Percentiles rank a stretch among this genome's conserved stretches.
phyloP scores from a whole-genome alignment of 139 green algal genomes.

The Zygnema circumcarinatum region DNA sequence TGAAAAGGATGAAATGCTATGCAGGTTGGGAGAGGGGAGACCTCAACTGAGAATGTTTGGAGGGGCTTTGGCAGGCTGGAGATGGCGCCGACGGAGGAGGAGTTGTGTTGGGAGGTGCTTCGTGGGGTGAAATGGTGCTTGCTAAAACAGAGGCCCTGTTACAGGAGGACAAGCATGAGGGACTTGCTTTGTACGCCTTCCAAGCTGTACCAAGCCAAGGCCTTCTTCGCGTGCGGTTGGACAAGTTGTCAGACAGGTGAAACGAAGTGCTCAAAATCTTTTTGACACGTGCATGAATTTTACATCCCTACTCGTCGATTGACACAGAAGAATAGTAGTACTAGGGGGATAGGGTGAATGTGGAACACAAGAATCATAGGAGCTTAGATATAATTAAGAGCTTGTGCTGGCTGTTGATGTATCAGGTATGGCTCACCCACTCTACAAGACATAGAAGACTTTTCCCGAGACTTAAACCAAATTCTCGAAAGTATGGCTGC shows the following conservation, averaged over 20 bases:
- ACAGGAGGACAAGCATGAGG: not conserved
- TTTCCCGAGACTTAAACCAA: constrained; percentile 19
- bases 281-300: not conserved
- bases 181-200: not conserved
- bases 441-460: constrained; percentile 24
- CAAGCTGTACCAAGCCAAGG: not conserved
- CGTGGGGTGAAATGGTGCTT: not conserved
- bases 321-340: not conserved
- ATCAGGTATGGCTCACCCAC: constrained; percentile 33
- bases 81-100: not conserved
- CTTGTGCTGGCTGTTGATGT: not conserved
- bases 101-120: not conserved
- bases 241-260: not conserved
- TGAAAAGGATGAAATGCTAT: too few species aligned
- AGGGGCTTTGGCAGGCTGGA: not conserved
- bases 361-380: not conserved
- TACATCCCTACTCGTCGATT: not conserved
- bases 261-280: not conserved
- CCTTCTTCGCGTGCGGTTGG: not conserved
- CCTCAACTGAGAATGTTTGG: not conserved
- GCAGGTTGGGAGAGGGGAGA: too few species aligned
- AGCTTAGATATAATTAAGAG: not conserved
- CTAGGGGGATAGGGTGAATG: not conserved
- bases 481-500: not conserved
- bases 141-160: not conserved